These are phyloP conservation scores for Metarhizium robertsii DNA, from an alignment of 2,329 filamentous ascomycete species.

Conservation along the genomic window DNA sequence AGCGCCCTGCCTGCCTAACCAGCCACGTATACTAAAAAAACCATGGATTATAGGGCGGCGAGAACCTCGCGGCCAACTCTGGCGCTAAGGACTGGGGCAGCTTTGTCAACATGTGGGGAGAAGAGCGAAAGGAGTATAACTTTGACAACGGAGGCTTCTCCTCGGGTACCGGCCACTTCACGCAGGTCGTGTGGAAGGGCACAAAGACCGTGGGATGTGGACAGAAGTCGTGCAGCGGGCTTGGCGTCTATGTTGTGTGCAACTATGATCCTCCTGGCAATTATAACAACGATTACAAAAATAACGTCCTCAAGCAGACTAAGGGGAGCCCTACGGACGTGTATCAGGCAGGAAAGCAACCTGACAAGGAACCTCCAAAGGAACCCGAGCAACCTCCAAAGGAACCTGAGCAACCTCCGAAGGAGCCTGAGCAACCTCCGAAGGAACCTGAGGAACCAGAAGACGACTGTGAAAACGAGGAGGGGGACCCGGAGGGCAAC, in stretches of 20 bases:
- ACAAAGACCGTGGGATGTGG: slow-evolving; percentile 18
- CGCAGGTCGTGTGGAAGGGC: slow-evolving; percentile 22
- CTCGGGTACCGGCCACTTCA: slow-evolving; percentile 15
- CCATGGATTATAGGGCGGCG: not conserved
- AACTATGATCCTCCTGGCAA: slow-evolving; percentile 8
- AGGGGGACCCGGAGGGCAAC: no score
- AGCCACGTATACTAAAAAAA: not conserved
- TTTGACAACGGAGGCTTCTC: slow-evolving; percentile 4
- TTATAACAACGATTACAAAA: slow-evolving; percentile 2
- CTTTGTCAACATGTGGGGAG: slow-evolving; percentile 9
- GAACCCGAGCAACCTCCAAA: no score
- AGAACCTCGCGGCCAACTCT: slow-evolving; percentile 5
- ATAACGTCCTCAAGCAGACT: slow-evolving; percentile 6
- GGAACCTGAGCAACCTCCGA: no score
- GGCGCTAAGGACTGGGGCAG: not conserved
- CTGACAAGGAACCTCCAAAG: no score
- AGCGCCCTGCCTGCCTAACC: no score
- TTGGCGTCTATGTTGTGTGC: slow-evolving; percentile 9
- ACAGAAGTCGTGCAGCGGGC: slow-evolving; percentile 5
- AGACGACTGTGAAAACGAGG: no score
- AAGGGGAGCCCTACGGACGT: not conserved
- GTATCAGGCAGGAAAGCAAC: not conserved
- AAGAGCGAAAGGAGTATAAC: slow-evolving; percentile 8
- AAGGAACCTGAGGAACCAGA: no score
- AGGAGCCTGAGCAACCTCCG: no score